A percentile compares a stretch with the other conserved stretches of the same genome.
These are phyloP conservation scores for Schizophyllum commune DNA, from an alignment of 1,284 basidiomycete species.

Conservation along the genomic window DNA sequence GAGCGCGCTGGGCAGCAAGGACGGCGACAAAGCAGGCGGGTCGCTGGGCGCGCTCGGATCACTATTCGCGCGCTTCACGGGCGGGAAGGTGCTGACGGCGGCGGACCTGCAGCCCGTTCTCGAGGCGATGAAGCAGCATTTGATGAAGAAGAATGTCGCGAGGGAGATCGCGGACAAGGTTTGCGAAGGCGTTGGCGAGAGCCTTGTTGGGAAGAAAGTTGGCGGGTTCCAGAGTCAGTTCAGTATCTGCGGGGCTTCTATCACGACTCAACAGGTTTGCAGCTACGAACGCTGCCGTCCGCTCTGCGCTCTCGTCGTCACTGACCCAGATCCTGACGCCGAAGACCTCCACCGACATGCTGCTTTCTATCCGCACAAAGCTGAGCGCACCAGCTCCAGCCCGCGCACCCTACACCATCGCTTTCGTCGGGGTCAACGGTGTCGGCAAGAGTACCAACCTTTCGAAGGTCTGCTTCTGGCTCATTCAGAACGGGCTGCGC, in stretches of 20 bases:
- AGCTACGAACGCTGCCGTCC: constrained; percentile 85
- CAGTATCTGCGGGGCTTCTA: neutral
- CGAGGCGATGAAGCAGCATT: constrained; percentile 91
- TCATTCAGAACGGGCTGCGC: constrained; percentile 89
- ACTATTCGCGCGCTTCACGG: constrained; percentile 80
- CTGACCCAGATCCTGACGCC: constrained; percentile 94
- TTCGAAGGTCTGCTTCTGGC: constrained; percentile 98
- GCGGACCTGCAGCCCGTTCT: constrained; percentile 85
- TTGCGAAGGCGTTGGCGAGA: constrained; percentile 87
- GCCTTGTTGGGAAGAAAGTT: constrained; percentile 85
- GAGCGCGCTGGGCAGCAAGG: constrained; percentile 39
- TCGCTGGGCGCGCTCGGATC: constrained; percentile 62
- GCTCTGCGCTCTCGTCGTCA: constrained; percentile 76
- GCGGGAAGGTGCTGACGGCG: constrained; percentile 75
- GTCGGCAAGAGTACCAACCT: constrained; percentile 99
- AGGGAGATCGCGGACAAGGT: constrained; percentile 92
- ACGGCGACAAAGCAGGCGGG: constrained; percentile 26
- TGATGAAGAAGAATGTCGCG: constrained; percentile 99
- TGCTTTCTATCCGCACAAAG: constrained; percentile 75
- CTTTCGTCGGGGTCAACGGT: constrained; percentile 99
- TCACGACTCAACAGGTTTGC: constrained; percentile 6
- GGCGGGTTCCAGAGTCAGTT: constrained; percentile 76
- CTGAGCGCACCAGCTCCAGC: constrained; percentile 61
- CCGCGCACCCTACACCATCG: constrained; percentile 84
- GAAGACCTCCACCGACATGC: constrained; percentile 91